A percentile compares a stretch with the other conserved stretches of the same genome.
phyloP scores from a whole-genome alignment of 176 grass and related monocot genomes.

The Dactylis glomerata region DNA sequence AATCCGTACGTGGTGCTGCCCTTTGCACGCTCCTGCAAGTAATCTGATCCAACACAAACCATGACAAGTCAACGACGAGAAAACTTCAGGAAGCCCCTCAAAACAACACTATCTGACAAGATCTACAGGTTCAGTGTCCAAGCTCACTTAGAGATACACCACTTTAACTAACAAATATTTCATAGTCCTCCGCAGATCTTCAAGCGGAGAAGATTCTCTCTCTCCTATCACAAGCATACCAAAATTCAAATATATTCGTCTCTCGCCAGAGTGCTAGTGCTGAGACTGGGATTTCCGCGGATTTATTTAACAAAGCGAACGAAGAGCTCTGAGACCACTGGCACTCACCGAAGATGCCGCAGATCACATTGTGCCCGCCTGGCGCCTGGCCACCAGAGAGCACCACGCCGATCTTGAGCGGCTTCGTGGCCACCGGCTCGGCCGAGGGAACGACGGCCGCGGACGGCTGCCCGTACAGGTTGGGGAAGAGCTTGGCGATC shows the following conservation, averaged over 20 bases:
- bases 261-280: neutral
- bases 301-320: neutral
- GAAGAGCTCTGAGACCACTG: neutral
- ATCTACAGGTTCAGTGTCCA: neutral
- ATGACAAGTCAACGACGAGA: constrained; percentile 2
- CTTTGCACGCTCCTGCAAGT: constrained; percentile 67
- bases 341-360: constrained; percentile 81
- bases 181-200: constrained; percentile 18
- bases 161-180: no score
- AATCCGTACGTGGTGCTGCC: constrained; percentile 84
- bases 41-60: constrained; percentile 48
- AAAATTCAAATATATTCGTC: neutral
- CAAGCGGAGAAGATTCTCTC: neutral
- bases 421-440: neutral
- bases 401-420: constrained; percentile 84
- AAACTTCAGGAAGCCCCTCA: neutral
- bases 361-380: constrained; percentile 96
- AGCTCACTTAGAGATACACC: neutral
- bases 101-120: neutral
- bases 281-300: neutral
- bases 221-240: neutral
- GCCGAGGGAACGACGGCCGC: constrained; percentile 54
- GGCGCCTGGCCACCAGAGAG: constrained; percentile 94
- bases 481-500: constrained; percentile 92
- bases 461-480: constrained; percentile 79